Conservation (phyloP, 164 flowering plant species). For the Nymphaea thermarum region DNA sequence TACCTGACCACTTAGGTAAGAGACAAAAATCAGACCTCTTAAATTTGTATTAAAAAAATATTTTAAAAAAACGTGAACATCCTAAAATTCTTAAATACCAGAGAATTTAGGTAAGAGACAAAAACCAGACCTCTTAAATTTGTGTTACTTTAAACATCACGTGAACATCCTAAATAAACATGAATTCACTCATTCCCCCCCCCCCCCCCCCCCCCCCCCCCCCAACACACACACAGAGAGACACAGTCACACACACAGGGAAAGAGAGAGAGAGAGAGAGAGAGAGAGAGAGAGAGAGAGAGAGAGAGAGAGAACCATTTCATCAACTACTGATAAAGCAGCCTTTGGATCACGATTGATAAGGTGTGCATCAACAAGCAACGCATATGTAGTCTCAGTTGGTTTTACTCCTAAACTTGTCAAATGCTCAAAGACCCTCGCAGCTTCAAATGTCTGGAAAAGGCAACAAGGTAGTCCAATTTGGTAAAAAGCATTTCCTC, state of each 20-base stretch:
- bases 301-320: slow-evolving; percentile 44
- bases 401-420: slow-evolving; percentile 66
- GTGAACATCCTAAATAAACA: too few relatives aligned
- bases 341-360: slow-evolving; percentile 63
- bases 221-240: neutral
- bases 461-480: neutral
- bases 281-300: slow-evolving; percentile 1
- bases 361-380: slow-evolving; percentile 89
- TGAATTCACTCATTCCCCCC: too few relatives aligned
- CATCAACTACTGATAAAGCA: slow-evolving; percentile 58
- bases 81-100: too few relatives aligned
- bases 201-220: too few relatives aligned
- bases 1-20: too few relatives aligned
- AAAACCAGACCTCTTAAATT: too few relatives aligned
- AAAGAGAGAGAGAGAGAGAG: neutral
- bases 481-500: neutral
- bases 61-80: too few relatives aligned
- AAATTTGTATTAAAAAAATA: too few relatives aligned
- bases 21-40: too few relatives aligned
- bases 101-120: too few relatives aligned
- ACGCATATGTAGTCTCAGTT: slow-evolving; percentile 59
- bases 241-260: neutral
- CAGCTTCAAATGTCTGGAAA: slow-evolving; percentile 78
- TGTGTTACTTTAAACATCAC: too few relatives aligned
- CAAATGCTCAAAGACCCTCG: slow-evolving; percentile 74